Evolutionary conservation across 1,284 basidiomycete species (phyloP).

Genomic region (Takashimella tepidaria): DNA sequence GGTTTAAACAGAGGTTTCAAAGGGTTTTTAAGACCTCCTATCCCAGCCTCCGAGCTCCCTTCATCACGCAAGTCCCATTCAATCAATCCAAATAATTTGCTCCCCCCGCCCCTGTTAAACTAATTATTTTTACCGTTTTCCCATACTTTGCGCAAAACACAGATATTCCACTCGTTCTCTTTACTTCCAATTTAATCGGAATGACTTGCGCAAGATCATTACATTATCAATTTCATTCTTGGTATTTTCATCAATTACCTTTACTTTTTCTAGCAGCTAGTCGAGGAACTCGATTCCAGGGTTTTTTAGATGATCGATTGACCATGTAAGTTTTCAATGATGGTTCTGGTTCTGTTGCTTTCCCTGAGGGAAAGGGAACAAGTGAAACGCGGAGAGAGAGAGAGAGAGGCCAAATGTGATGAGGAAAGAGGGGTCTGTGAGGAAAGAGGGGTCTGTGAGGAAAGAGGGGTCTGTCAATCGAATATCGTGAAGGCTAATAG

Average conservation of each 20-base stretch:
- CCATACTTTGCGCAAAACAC: slow-evolving; percentile 7
- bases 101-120: not conserved
- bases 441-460: no score
- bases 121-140: slow-evolving; percentile 51
- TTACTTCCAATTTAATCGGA: slow-evolving; percentile 88
- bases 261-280: slow-evolving; percentile 54
- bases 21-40: slow-evolving; percentile 13
- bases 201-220: slow-evolving; percentile 89
- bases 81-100: not conserved
- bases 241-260: slow-evolving; percentile 94
- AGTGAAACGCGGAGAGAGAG: no score
- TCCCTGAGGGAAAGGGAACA: no score
- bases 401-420: no score
- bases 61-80: slow-evolving; percentile 23
- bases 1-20: slow-evolving; percentile 49
- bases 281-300: not conserved
- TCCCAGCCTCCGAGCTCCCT: slow-evolving; percentile 9
- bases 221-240: slow-evolving; percentile 98
- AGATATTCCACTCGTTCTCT: slow-evolving; percentile 78
- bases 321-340: slow-evolving; percentile 3
- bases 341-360: no score
- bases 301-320: not conserved
- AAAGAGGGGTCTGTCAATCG: no score
- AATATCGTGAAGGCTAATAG: no score
- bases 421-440: no score